Evolutionary conservation across 2,329 filamentous ascomycete species (phyloP), one percentile per base, ranked within the genome.

Genomic region (Curvularia sp.): DNA sequence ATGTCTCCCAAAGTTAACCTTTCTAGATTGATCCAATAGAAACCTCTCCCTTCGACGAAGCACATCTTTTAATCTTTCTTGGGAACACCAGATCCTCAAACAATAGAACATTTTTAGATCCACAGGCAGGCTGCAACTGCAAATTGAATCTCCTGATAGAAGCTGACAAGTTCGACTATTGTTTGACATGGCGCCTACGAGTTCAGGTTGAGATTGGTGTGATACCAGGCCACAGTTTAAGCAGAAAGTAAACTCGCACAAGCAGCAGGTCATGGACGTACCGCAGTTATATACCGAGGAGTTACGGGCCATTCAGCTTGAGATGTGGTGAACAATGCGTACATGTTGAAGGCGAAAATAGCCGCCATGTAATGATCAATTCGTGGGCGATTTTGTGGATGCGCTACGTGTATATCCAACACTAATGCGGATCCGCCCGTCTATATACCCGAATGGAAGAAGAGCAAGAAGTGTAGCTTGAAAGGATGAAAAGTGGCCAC

Each of bases 371-470:
- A 55, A 50, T 27, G 25, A 45, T 50, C 19, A 49, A 49, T 23
- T 53, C 23, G n/a, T 13, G 25, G 9, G 19, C 23, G 23, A 36
- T 32, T 42, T 49, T 27, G 38, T 50, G 19, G 45, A 45, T 50
- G 55, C n/a, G 38, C 46, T 45, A 28, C 36, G n/a, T 41, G 42
- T 23, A 21, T 47, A 54, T 18, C 10, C 18, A 41, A 55, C 46
- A 38, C 25, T 42, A n/a, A 21, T 43, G 55, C 48, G 34, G 15
- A 55, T 28, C 42, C 41, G 50, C 30, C 42, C 25, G 51, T 53
- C 55, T 58, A 58, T 55, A 46, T 55, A 58, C 46, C 39, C 25
- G 30, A 38, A 58, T 54, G 10, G 51, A 54, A 32, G 34, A 58
- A 28, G 18, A 30, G 19, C 12, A 54, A 46, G 19, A 43, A 46